phyloP scores from a whole-genome alignment of 768 basidiomycete species.

The Leccinum imitatum region DNA sequence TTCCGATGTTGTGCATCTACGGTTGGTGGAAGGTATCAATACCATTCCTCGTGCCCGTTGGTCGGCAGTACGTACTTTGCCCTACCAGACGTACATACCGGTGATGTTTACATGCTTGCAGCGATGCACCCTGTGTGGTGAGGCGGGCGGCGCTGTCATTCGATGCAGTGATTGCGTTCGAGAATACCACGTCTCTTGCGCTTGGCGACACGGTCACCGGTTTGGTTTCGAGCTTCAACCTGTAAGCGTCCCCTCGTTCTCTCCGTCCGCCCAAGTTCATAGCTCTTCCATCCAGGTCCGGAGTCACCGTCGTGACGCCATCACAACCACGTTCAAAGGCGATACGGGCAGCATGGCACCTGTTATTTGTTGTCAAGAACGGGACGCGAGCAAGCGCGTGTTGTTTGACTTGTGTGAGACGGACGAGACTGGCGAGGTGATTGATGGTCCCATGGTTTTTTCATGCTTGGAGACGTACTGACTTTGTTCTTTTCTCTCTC shows the following conservation, averaged over 20 bases:
- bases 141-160: constrained; percentile 73
- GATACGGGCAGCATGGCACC: constrained; percentile 78
- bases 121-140: constrained; percentile 76
- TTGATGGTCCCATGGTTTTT: constrained; percentile 13
- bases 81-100: not conserved
- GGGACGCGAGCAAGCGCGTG: constrained; percentile 60
- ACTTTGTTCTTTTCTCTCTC: not conserved
- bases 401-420: constrained; percentile 85
- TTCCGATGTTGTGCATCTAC: constrained; percentile 69
- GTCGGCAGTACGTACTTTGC: constrained; percentile 56
- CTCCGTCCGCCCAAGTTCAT: not conserved
- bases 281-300: constrained; percentile 55
- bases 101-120: constrained; percentile 32
- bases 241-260: constrained; percentile 41
- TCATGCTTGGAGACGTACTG: not conserved
- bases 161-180: constrained; percentile 80
- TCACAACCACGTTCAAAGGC: constrained; percentile 71
- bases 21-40: constrained; percentile 84
- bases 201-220: constrained; percentile 78
- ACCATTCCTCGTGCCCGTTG: constrained; percentile 70
- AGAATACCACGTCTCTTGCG: constrained; percentile 88
- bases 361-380: constrained; percentile 75
- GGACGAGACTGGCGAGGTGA: constrained; percentile 78
- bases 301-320: constrained; percentile 66
- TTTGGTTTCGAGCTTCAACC: constrained; percentile 94